These are phyloP conservation scores for Glaciozyma antarctica DNA, from an alignment of 768 basidiomycete species.

Conservation along the genomic window DNA sequence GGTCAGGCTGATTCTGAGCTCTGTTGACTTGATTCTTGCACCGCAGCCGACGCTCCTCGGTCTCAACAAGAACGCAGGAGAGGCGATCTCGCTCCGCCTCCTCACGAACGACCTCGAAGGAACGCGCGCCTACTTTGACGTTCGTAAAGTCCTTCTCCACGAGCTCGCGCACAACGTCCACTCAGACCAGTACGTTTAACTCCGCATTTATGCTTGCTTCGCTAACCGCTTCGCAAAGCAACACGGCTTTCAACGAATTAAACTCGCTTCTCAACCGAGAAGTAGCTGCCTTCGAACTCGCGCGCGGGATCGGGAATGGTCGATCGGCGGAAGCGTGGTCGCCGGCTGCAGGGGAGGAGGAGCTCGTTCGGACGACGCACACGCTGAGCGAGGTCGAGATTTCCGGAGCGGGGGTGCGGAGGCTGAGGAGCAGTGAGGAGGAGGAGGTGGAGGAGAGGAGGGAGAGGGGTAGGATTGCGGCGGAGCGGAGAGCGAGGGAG, in stretches of 20 bases:
- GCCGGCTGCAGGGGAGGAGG: not conserved
- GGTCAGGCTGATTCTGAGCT: not conserved
- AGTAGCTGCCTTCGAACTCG: conserved; percentile 25
- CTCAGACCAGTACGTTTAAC: conserved; percentile 22
- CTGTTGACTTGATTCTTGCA: conserved; percentile 2
- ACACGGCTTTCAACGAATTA: conserved; percentile 28
- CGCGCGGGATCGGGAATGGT: not conserved
- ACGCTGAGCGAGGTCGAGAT: conserved; percentile 4
- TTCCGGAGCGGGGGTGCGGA: conserved; percentile 15
- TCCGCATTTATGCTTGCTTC: no score
- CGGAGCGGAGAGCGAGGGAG: conserved; percentile 15
- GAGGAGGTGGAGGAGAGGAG: conserved; percentile 23
- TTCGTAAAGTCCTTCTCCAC: conserved; percentile 30
- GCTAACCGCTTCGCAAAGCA: not conserved
- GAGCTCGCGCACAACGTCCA: conserved; percentile 31
- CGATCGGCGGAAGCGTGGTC: conserved; percentile 16
- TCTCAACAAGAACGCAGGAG: conserved; percentile 33
- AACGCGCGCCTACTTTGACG: conserved; percentile 23
- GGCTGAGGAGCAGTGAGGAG: conserved; percentile 11
- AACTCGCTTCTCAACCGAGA: conserved; percentile 33
- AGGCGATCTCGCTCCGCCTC: conserved; percentile 28
- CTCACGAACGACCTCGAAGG: conserved; percentile 31
- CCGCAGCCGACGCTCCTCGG: conserved; percentile 32
- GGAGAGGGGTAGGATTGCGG: conserved; percentile 20
- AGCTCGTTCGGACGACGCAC: not conserved